Conservation (phyloP, 2,329 filamentous ascomycete species). For the Pseudopyricularia cyperi region DNA sequence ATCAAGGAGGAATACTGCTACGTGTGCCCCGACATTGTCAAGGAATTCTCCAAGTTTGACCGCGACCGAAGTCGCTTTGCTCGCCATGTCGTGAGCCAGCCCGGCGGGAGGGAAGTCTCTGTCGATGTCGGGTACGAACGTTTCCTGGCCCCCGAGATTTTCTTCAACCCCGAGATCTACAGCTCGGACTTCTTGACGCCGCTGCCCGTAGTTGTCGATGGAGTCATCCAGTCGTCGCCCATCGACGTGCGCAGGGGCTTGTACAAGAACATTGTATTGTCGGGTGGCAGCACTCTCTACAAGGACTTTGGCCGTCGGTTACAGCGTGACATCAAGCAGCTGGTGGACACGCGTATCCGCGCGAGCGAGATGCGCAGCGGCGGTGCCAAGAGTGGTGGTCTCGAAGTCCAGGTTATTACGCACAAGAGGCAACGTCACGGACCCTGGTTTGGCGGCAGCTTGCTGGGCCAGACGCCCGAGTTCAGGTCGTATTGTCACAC, state of each 20-base stretch:
- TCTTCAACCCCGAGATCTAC: conserved; percentile 99
- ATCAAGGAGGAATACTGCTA: conserved; percentile 99
- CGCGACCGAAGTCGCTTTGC: conserved; percentile 82
- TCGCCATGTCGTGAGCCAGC: conserved; percentile 76
- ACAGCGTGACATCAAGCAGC: conserved; percentile 92
- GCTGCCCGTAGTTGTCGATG: conserved; percentile 85
- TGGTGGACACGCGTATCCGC: conserved; percentile 86
- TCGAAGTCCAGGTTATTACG: conserved; percentile 94
- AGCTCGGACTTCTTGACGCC: conserved; percentile 97
- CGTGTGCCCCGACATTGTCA: conserved; percentile 96
- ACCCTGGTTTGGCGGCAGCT: conserved; percentile 94
- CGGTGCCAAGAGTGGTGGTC: conserved; percentile 80
- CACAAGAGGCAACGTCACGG: conserved; percentile 97
- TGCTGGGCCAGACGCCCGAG: conserved; percentile 93
- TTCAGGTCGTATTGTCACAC: conserved; percentile 99
- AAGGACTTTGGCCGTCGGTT: conserved; percentile 94
- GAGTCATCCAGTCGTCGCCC: conserved; percentile 92
- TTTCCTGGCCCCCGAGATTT: conserved; percentile 96
- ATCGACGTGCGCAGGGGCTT: conserved; percentile 94
- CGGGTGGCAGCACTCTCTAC: conserved; percentile 92
- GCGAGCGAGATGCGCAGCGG: conserved; percentile 86
- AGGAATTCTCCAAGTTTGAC: conserved; percentile 93
- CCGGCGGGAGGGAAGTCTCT: conserved; percentile 69
- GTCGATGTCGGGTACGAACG: conserved; percentile 97
- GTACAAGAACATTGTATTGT: conserved; percentile 99